Conservation (phyloP, 2,329 filamentous ascomycete genomes). For the Chaetomium olivaceum region DNA sequence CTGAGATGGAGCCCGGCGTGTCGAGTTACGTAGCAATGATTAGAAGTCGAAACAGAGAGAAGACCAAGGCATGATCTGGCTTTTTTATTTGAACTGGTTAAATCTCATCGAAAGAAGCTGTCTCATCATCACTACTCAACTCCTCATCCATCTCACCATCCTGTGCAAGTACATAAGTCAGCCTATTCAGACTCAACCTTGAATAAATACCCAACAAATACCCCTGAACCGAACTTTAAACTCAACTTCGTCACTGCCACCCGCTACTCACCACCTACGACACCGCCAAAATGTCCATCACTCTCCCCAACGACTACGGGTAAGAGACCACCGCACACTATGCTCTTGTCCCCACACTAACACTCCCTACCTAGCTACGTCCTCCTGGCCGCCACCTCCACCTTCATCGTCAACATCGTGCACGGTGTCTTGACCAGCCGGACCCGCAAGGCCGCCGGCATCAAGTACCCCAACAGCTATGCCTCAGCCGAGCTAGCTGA, state of each 20-base stretch:
- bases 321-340: conserved; percentile 37
- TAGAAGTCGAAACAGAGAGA: conserved; percentile 14
- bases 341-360: conserved; percentile 5
- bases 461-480: conserved; percentile 61
- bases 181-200: neutral
- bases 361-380: conserved; percentile 56
- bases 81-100: conserved; percentile 12
- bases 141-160: neutral
- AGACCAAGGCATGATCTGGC: conserved; percentile 14
- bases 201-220: neutral
- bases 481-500: conserved; percentile 55
- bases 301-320: conserved; percentile 54
- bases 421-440: conserved; percentile 51
- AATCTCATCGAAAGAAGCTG: neutral
- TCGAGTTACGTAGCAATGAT: conserved; percentile 11
- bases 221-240: neutral
- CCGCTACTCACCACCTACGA: conserved; percentile 6
- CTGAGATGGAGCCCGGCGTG: neutral
- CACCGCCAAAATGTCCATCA: conserved; percentile 43
- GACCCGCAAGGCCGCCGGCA: conserved; percentile 53
- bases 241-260: neutral
- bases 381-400: conserved; percentile 56
- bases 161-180: neutral
- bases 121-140: neutral
- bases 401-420: conserved; percentile 58